phyloP scores from a whole-genome alignment of 805 yeast genomes.

The Peterozyma toletana region DNA sequence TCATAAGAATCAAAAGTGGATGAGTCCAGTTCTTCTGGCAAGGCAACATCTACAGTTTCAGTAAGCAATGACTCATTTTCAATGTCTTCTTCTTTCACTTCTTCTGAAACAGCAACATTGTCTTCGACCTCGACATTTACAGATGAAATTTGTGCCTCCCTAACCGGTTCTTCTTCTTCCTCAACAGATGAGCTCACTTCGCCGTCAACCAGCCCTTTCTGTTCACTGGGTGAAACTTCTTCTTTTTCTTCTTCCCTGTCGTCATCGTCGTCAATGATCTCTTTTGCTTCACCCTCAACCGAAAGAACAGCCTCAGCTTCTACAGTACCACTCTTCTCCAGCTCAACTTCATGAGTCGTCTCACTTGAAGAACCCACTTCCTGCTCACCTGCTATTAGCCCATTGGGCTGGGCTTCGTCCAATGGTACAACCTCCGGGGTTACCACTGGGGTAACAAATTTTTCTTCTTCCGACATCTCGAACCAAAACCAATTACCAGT shows the following conservation, averaged over 20 bases:
- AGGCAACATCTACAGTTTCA: too few species aligned
- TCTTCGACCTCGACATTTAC: slow-evolving; percentile 11
- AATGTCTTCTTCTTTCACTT: not conserved
- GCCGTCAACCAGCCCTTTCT: not conserved
- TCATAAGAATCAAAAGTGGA: slow-evolving; percentile 26
- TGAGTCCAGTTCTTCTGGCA: not conserved
- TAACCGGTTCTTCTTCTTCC: slow-evolving; percentile 16
- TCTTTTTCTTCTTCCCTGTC: not conserved
- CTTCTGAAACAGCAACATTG: not conserved
- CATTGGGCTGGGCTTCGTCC: slow-evolving; percentile 41
- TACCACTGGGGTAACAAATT: not conserved
- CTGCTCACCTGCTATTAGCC: not conserved
- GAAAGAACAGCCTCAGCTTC: not conserved
- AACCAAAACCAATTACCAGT: not conserved
- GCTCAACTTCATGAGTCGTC: too few species aligned
- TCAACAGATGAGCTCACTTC: not conserved
- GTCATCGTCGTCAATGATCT: not conserved
- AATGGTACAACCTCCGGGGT: slow-evolving; percentile 16
- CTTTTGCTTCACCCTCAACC: not conserved
- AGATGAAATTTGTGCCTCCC: too few species aligned
- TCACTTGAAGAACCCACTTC: not conserved
- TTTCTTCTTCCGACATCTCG: not conserved
- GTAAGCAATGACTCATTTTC: too few species aligned
- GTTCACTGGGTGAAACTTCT: not conserved
- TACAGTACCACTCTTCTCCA: too few species aligned